A percentile compares a stretch with the other conserved stretches of the same genome.
phyloP scores from a whole-genome alignment of 257 asterid genomes.

The Solanum arcanum region DNA sequence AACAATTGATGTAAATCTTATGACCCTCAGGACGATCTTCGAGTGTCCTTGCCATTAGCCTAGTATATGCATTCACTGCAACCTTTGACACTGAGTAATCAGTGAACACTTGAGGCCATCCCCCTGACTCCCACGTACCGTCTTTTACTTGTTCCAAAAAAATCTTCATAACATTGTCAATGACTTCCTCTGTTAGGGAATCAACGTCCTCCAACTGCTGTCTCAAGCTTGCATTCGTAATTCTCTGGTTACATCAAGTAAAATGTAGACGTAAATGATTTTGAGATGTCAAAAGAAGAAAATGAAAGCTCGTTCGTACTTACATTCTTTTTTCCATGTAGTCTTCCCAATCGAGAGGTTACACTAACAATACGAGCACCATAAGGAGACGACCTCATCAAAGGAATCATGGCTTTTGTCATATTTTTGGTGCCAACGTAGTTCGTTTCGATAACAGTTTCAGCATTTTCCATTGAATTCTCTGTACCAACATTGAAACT shows the following conservation, averaged over 20 bases:
- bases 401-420: neutral
- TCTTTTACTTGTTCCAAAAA: conserved; percentile 66
- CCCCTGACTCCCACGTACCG: conserved; percentile 65
- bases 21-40: conserved; percentile 42
- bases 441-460: neutral
- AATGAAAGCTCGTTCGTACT: neutral
- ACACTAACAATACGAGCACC: neutral
- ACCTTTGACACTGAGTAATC: conserved; percentile 81
- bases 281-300: neutral
- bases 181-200: conserved; percentile 52
- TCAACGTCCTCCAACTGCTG: conserved; percentile 43
- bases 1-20: conserved; percentile 65
- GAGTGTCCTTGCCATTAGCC: conserved; percentile 40
- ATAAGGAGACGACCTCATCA: neutral
- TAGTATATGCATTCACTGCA: conserved; percentile 59
- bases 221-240: conserved; percentile 46
- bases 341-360: neutral
- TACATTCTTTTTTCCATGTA: neutral
- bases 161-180: conserved; percentile 32
- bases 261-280: no score
- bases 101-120: conserved; percentile 78
- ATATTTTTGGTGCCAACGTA: neutral
- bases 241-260: conserved; percentile 29
- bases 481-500: neutral
- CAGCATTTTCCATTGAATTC: neutral